Conservation (phyloP, 116 monocot genomes). For the Posidonia oceanica region DNA sequence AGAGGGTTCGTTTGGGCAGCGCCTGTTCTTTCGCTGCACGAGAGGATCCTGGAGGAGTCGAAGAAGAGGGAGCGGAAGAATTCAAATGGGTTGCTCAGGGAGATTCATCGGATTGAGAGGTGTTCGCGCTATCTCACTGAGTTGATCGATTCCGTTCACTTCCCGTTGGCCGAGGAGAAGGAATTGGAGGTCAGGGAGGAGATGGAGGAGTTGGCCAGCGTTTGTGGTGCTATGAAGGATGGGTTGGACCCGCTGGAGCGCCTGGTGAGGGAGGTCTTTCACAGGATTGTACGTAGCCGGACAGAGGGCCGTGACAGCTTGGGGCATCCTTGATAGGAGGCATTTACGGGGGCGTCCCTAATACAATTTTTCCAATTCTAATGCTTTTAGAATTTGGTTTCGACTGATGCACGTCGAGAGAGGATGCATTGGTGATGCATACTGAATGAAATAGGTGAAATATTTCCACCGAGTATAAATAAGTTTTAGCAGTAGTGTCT, state of each 20-base stretch:
- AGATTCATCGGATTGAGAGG: slow-evolving; percentile 41
- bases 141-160: slow-evolving; percentile 15
- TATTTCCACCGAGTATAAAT: neutral
- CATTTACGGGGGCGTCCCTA: neutral
- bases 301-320: slow-evolving; percentile 18
- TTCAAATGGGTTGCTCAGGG: slow-evolving; percentile 43
- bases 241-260: slow-evolving; percentile 26
- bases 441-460: neutral
- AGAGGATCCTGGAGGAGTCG: slow-evolving; percentile 48
- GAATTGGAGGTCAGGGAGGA: slow-evolving; percentile 17
- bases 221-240: slow-evolving; percentile 17
- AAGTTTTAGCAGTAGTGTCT: neutral
- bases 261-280: slow-evolving; percentile 43
- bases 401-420: neutral
- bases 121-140: slow-evolving; percentile 13
- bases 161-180: slow-evolving; percentile 16
- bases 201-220: slow-evolving; percentile 12
- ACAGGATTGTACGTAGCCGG: slow-evolving; percentile 27
- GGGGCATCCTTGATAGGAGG: slow-evolving; percentile 1
- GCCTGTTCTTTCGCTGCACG: slow-evolving; percentile 31
- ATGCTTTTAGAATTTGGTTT: neutral
- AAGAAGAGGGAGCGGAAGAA: slow-evolving; percentile 52
- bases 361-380: slow-evolving; percentile 1
- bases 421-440: neutral
- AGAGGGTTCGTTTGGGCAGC: slow-evolving; percentile 39